Conservation (phyloP, 176 grass and related monocot species). For the Musa beccarii region DNA sequence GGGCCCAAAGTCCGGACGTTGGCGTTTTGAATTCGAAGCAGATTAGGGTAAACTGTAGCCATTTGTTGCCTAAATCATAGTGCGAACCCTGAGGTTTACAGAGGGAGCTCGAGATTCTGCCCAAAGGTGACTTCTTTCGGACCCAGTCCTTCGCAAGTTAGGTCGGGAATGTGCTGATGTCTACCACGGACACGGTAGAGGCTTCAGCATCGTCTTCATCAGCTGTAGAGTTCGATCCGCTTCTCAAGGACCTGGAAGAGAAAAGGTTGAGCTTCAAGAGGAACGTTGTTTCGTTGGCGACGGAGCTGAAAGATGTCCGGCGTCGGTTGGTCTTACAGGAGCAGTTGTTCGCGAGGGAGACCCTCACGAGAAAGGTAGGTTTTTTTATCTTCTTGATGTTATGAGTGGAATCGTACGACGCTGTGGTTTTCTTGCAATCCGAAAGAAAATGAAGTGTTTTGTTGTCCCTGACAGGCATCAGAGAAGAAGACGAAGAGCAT, state of each 20-base stretch:
- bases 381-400: not conserved
- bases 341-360: slow-evolving; percentile 47
- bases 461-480: slow-evolving; percentile 28
- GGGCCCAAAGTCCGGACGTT: not conserved
- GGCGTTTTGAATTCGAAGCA: not conserved
- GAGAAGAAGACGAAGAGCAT: slow-evolving; percentile 57
- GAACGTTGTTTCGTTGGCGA: slow-evolving; percentile 63
- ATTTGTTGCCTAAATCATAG: not conserved
- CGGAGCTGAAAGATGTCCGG: slow-evolving; percentile 77
- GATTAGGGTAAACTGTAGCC: not conserved
- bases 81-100: not conserved
- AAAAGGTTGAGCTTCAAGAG: slow-evolving; percentile 81
- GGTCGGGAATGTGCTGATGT: slow-evolving; percentile 28
- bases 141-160: not conserved
- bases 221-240: slow-evolving; percentile 46
- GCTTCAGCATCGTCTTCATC: slow-evolving; percentile 17
- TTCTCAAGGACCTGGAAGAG: slow-evolving; percentile 81
- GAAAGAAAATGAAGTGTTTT: not conserved
- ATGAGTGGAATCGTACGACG: not conserved
- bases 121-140: not conserved
- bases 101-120: not conserved
- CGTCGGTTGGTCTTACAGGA: slow-evolving; percentile 48
- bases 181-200: slow-evolving; percentile 27
- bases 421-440: not conserved
- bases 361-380: slow-evolving; percentile 43